phyloP scores from a whole-genome alignment of 1,284 basidiomycete genomes.

The Puccinia horiana region DNA sequence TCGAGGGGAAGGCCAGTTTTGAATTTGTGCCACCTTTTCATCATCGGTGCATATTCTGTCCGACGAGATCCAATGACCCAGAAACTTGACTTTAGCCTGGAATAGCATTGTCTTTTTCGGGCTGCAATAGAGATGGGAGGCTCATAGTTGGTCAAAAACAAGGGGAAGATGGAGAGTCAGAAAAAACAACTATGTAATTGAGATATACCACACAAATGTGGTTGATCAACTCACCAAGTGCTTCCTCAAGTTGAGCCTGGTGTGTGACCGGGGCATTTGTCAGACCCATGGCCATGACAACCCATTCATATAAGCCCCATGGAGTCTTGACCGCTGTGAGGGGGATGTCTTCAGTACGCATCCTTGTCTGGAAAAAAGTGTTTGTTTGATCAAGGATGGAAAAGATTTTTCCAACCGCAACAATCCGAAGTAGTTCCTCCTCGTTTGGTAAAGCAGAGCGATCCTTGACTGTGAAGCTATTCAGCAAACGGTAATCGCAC shows the following conservation, averaged over 20 bases:
- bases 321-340: conserved; percentile 61
- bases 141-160: background rate
- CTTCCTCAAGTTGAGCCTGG: conserved; percentile 46
- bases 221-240: conserved; percentile 11
- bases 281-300: conserved; percentile 62
- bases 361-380: too few relatives aligned
- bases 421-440: background rate
- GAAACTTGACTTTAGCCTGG: background rate
- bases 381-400: too few relatives aligned
- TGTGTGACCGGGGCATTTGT: conserved; percentile 55
- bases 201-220: conserved; percentile 21
- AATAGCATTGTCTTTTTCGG: too few relatives aligned
- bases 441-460: background rate
- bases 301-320: too few relatives aligned
- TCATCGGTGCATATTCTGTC: background rate
- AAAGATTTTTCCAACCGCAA: conserved; percentile 55
- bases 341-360: conserved; percentile 59
- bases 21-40: background rate
- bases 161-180: background rate
- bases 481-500: background rate
- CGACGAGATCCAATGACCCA: conserved; percentile 24
- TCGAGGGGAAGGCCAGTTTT: background rate
- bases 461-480: conserved; percentile 15
- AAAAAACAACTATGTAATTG: background rate
- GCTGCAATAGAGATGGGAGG: conserved; percentile 41